Conservation (phyloP, 2,329 filamentous ascomycete genomes). For the Neonectria punicea region DNA sequence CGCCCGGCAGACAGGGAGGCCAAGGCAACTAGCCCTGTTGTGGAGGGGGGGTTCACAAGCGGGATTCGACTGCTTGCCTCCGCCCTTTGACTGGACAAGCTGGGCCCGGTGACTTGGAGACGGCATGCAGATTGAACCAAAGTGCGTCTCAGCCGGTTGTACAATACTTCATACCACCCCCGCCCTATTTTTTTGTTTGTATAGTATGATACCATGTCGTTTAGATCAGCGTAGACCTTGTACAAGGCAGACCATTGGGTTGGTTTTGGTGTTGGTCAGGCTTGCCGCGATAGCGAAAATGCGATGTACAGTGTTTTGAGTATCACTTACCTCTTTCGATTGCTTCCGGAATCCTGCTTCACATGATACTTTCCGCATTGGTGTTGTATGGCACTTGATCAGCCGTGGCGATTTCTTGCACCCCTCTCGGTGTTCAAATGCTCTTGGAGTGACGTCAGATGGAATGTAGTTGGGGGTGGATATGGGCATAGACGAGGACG, state of each 20-base stretch:
- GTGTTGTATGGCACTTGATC: background rate
- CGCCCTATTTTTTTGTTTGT: background rate
- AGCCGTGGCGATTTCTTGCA: background rate
- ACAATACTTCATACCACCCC: background rate
- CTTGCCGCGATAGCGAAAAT: background rate
- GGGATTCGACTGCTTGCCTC: too few relatives aligned
- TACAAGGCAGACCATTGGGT: background rate
- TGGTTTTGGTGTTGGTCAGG: background rate
- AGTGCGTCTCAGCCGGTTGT: background rate
- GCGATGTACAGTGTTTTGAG: background rate
- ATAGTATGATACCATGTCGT: background rate
- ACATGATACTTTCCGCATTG: background rate
- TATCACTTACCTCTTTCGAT: background rate
- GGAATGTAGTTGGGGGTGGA: background rate
- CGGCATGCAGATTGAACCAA: background rate
- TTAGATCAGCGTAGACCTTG: slow-evolving; percentile 1
- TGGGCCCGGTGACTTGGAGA: background rate
- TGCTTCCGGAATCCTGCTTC: too few relatives aligned
- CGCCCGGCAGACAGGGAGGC: background rate
- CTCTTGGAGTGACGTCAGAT: background rate
- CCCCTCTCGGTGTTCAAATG: background rate
- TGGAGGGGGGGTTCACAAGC: background rate
- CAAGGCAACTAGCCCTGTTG: background rate
- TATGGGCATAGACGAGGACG: too few relatives aligned
- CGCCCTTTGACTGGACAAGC: background rate